Evolutionary conservation across 164 flowering plant genomes (phyloP), one percentile per base, ranked within the genome.

Genomic region (Liriodendron chinense): DNA sequence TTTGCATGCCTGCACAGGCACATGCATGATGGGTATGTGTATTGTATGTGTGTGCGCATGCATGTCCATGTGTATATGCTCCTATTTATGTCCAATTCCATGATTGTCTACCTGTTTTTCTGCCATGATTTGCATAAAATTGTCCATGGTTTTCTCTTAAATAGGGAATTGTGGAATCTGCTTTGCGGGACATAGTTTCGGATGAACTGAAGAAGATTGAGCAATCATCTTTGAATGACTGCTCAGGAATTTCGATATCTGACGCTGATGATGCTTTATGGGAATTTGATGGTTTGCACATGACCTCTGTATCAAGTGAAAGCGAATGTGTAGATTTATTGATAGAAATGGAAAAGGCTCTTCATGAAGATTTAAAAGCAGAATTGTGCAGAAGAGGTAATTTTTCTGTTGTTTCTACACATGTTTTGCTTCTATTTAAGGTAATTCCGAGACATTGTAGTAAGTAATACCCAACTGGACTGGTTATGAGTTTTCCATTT

Each of bases 311-410:
- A 72, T 65, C 72, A 43, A 34, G 72, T 16, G 80, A 80, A 80
- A 88, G 84, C 1, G 95, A 93, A 43, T 83, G 92, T 68, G 94
- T 88, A 78, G 98, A 93, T 34, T 86, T 95, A 47, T 50, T 95
- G 83, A 75, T 92, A 74, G 96, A 92, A 83, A 90, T 95, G 96
- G 94, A 95, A 69, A 88, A 87, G 72, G 82, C 92, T 7, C 91
- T 95, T 76, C 91, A 93, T 80, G 91, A 91, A 74, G 97, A 93
- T 85, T 85, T 89, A 13, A 61, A 69, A 25, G 48, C 34, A 12
- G 86, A 91, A 65, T 64, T 81, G 24, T 68, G 69, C 53, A 59
- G 14, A 78, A 80, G 57, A 83, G 94, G 97, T 91, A 71, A 78
- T 26, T 22, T 22, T 74, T 10, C 23, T 47, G 13, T 28, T 23